phyloP scores from a whole-genome alignment of 129 eudicot genomes.

The Logfia minima region DNA sequence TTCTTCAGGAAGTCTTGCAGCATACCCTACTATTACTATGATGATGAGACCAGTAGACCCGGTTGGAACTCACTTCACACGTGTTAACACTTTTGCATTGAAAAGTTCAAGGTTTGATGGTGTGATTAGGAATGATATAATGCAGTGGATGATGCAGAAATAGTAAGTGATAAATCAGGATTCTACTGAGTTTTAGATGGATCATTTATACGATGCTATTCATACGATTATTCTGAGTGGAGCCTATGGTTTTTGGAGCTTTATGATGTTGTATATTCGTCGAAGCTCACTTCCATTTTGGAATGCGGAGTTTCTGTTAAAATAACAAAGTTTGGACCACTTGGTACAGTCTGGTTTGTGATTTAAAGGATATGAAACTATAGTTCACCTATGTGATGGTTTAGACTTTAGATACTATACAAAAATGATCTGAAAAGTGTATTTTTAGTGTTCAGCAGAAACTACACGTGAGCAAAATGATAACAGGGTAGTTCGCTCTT shows the following conservation, averaged over 20 bases:
- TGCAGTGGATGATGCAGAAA: constrained; percentile 63
- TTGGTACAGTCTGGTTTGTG: constrained; percentile 1
- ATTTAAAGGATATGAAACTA: neutral
- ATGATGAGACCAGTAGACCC: constrained; percentile 44
- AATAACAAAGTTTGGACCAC: neutral
- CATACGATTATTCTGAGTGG: neutral
- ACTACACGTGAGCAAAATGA: too few species aligned
- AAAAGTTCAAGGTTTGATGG: constrained; percentile 35
- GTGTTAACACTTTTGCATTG: constrained; percentile 32
- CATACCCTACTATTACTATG: constrained; percentile 48
- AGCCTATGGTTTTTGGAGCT: neutral
- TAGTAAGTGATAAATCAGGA: neutral
- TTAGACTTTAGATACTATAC: too few species aligned
- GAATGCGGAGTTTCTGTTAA: neutral
- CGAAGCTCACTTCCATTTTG: neutral
- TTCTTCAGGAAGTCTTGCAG: constrained; percentile 42
- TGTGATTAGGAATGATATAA: constrained; percentile 64
- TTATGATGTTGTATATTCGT: constrained; percentile 7
- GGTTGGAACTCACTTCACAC: constrained; percentile 56
- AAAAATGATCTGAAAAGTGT: too few species aligned
- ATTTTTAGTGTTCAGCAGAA: too few species aligned
- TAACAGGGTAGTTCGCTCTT: too few species aligned
- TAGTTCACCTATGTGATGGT: neutral
- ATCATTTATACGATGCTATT: neutral
- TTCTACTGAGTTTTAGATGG: neutral